These are phyloP conservation scores for Solanum gracilifrons DNA, from an alignment of 257 asterid species.

Conservation along the genomic window DNA sequence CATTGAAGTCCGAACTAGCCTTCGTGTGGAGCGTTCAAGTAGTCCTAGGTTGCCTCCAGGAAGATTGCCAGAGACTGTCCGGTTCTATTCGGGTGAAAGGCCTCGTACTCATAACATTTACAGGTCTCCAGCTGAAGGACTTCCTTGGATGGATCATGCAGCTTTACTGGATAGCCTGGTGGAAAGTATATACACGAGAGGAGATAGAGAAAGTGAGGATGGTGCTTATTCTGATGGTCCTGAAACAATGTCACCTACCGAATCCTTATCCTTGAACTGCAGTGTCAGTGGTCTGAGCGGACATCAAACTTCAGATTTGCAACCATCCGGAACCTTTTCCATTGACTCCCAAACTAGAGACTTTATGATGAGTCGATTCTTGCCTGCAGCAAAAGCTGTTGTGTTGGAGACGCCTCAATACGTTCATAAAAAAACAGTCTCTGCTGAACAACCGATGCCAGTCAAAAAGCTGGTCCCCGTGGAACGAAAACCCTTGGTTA, in stretches of 20 bases:
- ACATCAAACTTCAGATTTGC: slow-evolving; percentile 27
- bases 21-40: slow-evolving; percentile 34
- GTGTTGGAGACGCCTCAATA: slow-evolving; percentile 60
- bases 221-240: slow-evolving; percentile 52
- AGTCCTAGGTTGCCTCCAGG: slow-evolving; percentile 73
- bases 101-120: slow-evolving; percentile 24
- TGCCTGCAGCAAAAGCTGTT: slow-evolving; percentile 88
- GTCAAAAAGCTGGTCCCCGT: slow-evolving; percentile 37
- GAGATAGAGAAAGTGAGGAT: slow-evolving; percentile 41
- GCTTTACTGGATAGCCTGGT: slow-evolving; percentile 55
- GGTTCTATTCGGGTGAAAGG: slow-evolving; percentile 49
- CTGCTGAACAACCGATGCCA: slow-evolving; percentile 31
- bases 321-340: slow-evolving; percentile 46
- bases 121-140: slow-evolving; percentile 34
- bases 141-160: slow-evolving; percentile 56
- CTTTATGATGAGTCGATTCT: slow-evolving; percentile 81
- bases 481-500: slow-evolving; percentile 43
- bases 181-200: slow-evolving; percentile 46
- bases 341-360: slow-evolving; percentile 58
- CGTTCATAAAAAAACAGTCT: slow-evolving; percentile 33
- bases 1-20: slow-evolving; percentile 15
- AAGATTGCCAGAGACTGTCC: slow-evolving; percentile 28
- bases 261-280: slow-evolving; percentile 43
- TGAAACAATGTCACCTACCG: slow-evolving; percentile 39
- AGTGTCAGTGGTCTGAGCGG: slow-evolving; percentile 71